Percentiles rank a stretch among this genome's conserved stretches.
Conservation (phyloP, 768 basidiomycete species). For the Rhodosporidiobolus sp. region DNA sequence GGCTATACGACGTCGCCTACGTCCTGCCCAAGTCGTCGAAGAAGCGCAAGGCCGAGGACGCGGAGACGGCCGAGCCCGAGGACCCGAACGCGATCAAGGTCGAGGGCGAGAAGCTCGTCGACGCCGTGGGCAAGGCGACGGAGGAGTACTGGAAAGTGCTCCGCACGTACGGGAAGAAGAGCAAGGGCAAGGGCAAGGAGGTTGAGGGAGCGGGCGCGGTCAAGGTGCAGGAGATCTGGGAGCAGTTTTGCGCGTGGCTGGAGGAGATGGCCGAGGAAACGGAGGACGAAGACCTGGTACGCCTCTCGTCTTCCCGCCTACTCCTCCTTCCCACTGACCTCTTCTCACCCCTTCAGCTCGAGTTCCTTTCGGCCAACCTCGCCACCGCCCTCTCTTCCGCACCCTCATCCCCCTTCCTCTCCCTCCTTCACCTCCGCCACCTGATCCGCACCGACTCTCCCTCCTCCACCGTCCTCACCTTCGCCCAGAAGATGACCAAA, state of each 20-base stretch:
- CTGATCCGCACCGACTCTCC: slow-evolving; percentile 22
- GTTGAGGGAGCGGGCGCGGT: slow-evolving; percentile 21
- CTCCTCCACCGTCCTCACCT: not conserved
- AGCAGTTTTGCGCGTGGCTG: slow-evolving; percentile 56
- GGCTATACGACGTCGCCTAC: slow-evolving; percentile 35
- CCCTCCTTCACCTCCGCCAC: slow-evolving; percentile 30
- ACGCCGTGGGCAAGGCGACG: slow-evolving; percentile 57
- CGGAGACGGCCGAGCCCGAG: slow-evolving; percentile 51
- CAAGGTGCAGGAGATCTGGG: slow-evolving; percentile 44
- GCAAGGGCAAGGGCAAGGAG: slow-evolving; percentile 13
- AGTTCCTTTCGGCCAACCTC: slow-evolving; percentile 33
- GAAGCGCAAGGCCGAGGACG: slow-evolving; percentile 47
- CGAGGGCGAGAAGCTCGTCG: slow-evolving; percentile 58
- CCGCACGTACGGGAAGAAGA: slow-evolving; percentile 36
- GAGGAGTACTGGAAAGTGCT: slow-evolving; percentile 54
- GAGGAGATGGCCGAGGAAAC: slow-evolving; percentile 46
- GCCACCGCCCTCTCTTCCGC: slow-evolving; percentile 13
- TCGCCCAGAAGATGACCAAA: slow-evolving; percentile 13
- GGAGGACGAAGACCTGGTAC: slow-evolving; percentile 45
- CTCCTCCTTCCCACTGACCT: not conserved
- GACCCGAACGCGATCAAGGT: slow-evolving; percentile 51
- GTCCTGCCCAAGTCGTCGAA: slow-evolving; percentile 22
- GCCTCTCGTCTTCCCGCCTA: slow-evolving; percentile 13
- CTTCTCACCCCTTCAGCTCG: not conserved
- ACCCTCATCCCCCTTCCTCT: slow-evolving; percentile 24